Conservation (phyloP, 768 basidiomycete genomes). For the Phanerochaete carnosa region DNA sequence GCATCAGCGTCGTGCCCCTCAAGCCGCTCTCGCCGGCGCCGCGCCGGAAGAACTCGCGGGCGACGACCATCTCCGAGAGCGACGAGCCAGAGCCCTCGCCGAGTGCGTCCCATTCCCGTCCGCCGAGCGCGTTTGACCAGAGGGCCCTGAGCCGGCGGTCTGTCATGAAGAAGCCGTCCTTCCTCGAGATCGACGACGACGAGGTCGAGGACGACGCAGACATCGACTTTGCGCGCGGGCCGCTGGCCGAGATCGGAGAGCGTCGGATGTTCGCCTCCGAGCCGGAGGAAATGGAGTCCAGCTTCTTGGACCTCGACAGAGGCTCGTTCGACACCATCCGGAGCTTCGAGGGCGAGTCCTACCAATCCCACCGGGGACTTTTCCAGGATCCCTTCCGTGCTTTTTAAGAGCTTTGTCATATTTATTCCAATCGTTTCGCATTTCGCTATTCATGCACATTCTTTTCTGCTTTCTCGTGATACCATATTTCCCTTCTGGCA, state of each 20-base stretch:
- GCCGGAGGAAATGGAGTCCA: conserved; percentile 25
- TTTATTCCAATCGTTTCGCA: background rate
- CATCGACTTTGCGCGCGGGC: background rate
- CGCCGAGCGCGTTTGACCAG: conserved; percentile 26
- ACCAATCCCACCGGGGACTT: background rate
- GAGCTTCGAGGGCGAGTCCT: conserved; percentile 19
- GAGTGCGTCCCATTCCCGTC: conserved; percentile 10
- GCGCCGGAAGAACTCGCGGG: conserved; percentile 2
- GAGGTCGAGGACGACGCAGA: conserved; percentile 4
- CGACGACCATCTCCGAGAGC: background rate
- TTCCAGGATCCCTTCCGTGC: conserved; percentile 1
- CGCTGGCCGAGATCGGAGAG: conserved; percentile 1
- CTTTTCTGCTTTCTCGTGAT: conserved; percentile 3
- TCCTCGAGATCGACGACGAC: conserved; percentile 59
- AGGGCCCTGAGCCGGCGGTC: conserved; percentile 34
- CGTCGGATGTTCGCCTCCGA: background rate
- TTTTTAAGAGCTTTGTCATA: conserved; percentile 1
- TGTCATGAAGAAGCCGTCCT: conserved; percentile 66
- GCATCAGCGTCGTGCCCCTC: conserved; percentile 29
- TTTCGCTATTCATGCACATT: background rate
- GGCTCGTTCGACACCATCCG: conserved; percentile 38
- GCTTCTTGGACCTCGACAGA: conserved; percentile 38
- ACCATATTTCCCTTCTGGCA: conserved; percentile 13
- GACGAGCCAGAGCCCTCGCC: background rate
- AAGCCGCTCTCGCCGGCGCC: conserved; percentile 38